Conservation (phyloP, 805 yeast genomes). For the Jamesozyma piceae region DNA sequence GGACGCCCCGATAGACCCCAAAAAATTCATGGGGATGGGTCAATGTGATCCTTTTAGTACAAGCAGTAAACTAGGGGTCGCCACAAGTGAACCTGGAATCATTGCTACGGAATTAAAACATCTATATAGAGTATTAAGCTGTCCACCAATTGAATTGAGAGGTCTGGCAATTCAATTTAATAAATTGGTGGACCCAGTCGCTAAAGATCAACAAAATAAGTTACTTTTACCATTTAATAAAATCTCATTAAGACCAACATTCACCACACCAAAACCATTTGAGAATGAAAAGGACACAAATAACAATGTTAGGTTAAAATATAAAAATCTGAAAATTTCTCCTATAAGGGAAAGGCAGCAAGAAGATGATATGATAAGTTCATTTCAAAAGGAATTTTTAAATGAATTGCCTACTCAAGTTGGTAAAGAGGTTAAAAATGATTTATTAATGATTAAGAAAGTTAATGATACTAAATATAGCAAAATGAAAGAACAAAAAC, state of each 20-base stretch:
- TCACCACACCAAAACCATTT: neutral
- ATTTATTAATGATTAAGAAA: slow-evolving; percentile 31
- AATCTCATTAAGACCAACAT: neutral
- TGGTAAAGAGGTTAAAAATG: slow-evolving; percentile 48
- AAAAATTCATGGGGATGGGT: slow-evolving; percentile 82
- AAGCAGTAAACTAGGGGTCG: slow-evolving; percentile 48
- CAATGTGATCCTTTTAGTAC: slow-evolving; percentile 56
- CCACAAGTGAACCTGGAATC: slow-evolving; percentile 53
- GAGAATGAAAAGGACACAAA: neutral
- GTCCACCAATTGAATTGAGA: slow-evolving; percentile 60
- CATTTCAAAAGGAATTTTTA: slow-evolving; percentile 51
- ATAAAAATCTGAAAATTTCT: slow-evolving; percentile 8
- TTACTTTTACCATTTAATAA: neutral
- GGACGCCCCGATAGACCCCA: slow-evolving; percentile 64
- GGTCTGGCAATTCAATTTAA: slow-evolving; percentile 70
- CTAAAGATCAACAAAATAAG: neutral
- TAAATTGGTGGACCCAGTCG: slow-evolving; percentile 38
- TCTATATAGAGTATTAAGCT: slow-evolving; percentile 44
- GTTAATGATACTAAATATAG: slow-evolving; percentile 16
- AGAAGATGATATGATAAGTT: neutral
- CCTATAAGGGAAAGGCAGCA: slow-evolving; percentile 28
- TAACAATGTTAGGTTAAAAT: neutral
- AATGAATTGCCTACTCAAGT: slow-evolving; percentile 57
- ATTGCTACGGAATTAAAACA: slow-evolving; percentile 51
- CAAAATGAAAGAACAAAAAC: slow-evolving; percentile 11